Evolutionary conservation across 164 flowering plant genomes (phyloP).

Genomic region (Magnolia sinica): DNA sequence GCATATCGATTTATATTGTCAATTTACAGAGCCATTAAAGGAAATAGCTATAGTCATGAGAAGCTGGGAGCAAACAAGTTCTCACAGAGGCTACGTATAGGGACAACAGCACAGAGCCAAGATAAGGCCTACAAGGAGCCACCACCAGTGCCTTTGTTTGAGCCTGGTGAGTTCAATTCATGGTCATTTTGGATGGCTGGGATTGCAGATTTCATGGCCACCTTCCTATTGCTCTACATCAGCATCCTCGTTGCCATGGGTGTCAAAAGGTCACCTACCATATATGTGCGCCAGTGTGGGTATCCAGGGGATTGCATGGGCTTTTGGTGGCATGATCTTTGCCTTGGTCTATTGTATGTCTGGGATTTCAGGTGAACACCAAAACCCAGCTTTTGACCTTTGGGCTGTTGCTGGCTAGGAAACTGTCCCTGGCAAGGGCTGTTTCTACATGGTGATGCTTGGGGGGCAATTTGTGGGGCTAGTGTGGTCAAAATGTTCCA

Average conservation of each 20-base stretch:
- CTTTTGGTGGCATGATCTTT: constrained; percentile 64
- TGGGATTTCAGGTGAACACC: constrained; percentile 66
- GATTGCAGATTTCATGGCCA: constrained; percentile 54
- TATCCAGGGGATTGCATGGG: constrained; percentile 61
- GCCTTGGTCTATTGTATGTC: constrained; percentile 67
- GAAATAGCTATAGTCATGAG: constrained; percentile 13
- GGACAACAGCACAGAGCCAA: constrained; percentile 44
- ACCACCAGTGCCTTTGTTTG: constrained; percentile 54
- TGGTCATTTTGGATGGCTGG: constrained; percentile 66
- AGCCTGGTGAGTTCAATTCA: constrained; percentile 45
- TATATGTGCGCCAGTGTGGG: constrained; percentile 49
- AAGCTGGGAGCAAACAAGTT: constrained; percentile 57
- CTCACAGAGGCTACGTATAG: constrained; percentile 52
- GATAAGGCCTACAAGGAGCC: constrained; percentile 63
- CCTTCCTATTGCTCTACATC: constrained; percentile 56
- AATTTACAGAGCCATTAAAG: too few species aligned
- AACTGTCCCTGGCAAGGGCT: constrained; percentile 57
- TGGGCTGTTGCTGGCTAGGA: constrained; percentile 55
- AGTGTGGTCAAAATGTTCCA: constrained; percentile 48
- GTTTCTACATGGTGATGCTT: constrained; percentile 53
- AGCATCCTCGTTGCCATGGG: constrained; percentile 57
- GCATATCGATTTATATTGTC: too few species aligned
- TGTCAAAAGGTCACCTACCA: constrained; percentile 17
- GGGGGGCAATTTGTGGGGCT: constrained; percentile 60
- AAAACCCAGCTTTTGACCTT: constrained; percentile 60